Percentiles rank a stretch among this genome's conserved stretches.
These are phyloP conservation scores for Yamadazyma buinensis DNA, from an alignment of 1,139 yeast genomes.

Conservation along the genomic window DNA sequence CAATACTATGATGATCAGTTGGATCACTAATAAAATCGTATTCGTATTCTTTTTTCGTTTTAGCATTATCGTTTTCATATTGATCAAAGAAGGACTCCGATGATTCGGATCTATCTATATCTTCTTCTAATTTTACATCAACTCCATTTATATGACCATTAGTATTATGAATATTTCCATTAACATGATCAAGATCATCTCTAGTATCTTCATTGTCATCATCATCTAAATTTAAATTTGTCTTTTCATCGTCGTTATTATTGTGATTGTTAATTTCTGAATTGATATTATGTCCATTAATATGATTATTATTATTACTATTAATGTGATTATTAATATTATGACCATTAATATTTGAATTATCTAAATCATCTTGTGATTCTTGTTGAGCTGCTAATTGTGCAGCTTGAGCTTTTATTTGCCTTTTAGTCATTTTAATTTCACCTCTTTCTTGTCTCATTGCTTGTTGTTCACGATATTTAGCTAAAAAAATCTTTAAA, in stretches of 20 bases:
- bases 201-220: constrained; percentile 6
- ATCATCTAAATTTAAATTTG: neutral
- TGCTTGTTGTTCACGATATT: constrained; percentile 68
- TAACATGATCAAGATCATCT: no score
- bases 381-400: constrained; percentile 5
- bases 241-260: constrained; percentile 2
- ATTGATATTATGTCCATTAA: neutral
- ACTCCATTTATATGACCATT: constrained; percentile 7
- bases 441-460: constrained; percentile 60
- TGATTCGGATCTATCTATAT: constrained; percentile 5
- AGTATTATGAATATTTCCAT: no score
- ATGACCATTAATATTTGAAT: neutral
- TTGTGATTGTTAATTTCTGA: neutral
- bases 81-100: constrained; percentile 15
- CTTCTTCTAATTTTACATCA: constrained; percentile 5
- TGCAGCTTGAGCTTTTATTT: constrained; percentile 25
- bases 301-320: neutral
- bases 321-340: neutral
- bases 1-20: constrained; percentile 16
- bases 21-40: constrained; percentile 26
- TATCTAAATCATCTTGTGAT: constrained; percentile 1
- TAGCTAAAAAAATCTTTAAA: constrained; percentile 63
- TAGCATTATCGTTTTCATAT: constrained; percentile 4
- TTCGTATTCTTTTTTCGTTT: constrained; percentile 20
- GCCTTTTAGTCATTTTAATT: constrained; percentile 38